Evolutionary conservation across 2,329 filamentous ascomycete species (phyloP), one percentile per base, ranked within the genome.

Genomic region (Penicillium glabrum): DNA sequence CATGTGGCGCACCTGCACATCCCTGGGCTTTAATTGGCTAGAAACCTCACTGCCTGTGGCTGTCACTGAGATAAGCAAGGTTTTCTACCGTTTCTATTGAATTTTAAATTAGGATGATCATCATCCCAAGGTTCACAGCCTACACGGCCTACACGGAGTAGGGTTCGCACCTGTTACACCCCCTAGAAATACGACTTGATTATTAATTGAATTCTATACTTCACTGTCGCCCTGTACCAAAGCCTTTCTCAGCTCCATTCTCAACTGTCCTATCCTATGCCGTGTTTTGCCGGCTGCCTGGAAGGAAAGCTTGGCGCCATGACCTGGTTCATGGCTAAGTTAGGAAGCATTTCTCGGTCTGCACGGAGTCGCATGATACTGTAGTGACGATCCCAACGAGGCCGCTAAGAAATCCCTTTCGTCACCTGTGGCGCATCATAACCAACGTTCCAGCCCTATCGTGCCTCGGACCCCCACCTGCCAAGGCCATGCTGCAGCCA

Each of bases 241-340:
- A 43, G 14, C 37, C 31, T 23, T 46, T 52, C 35, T 37, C 19
- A 31, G 52, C 50, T 54, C 47, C 24, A 52, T 57, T 54, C 48
- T 21, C 21, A 46, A 19, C 53, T 39, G 46, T 48, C 61, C 61
- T 64, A 64, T 65, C 60, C 54, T 39, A 43, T 41, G 10, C 39
- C 46, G 43, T 50, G 57, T 46, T 67, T 67, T 67, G 53, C 61
- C 58, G 41, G 64, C 51, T 67, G 64, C 64, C 64, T 67, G 37
- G 61, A 47, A 55, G 16, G 33, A 44, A 48, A 49, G 19, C 60
- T 62, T 62, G 60, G 60, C 60, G 31, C 14, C 24, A 24, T 51
- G 51, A 44, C 50, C 29, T 46, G 39, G 39, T 23, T 41, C 39
- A 41, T 53, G 43, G 41, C 45, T 24, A 49, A 11, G 24, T 33